Percentiles rank a stretch among this genome's conserved stretches.
phyloP scores from a whole-genome alignment of 768 basidiomycete genomes.

The Mycena vulgaris region DNA sequence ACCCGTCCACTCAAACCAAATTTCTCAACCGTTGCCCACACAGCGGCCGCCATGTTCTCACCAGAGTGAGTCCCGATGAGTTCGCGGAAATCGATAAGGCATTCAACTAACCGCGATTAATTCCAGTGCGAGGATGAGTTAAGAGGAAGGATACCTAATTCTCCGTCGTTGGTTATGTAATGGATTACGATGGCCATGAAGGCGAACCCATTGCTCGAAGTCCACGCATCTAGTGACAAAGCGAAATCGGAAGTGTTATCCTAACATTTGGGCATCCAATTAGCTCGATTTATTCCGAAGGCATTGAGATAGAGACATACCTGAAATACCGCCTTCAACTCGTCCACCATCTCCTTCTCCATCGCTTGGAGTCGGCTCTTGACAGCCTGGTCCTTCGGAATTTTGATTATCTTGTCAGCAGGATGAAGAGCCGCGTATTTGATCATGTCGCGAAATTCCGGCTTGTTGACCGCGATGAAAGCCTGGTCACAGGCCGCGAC shows the following conservation, averaged over 20 bases:
- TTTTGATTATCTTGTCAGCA: neutral
- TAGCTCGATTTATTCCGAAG: neutral
- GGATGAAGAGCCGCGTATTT: neutral
- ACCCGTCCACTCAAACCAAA: slow-evolving; percentile 45
- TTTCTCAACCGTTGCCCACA: slow-evolving; percentile 46
- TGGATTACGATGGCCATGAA: slow-evolving; percentile 43
- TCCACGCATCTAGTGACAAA: slow-evolving; percentile 49
- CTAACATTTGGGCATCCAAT: no score
- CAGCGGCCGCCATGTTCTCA: slow-evolving; percentile 52
- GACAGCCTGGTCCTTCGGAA: neutral
- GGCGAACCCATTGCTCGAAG: slow-evolving; percentile 47
- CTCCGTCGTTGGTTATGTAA: slow-evolving; percentile 43
- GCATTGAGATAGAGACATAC: neutral
- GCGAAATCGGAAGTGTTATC: slow-evolving; percentile 11
- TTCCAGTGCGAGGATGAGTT: neutral
- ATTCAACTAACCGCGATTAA: slow-evolving; percentile 46
- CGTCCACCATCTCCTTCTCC: neutral
- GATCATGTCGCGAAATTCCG: slow-evolving; percentile 3
- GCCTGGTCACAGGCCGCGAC: slow-evolving; percentile 10
- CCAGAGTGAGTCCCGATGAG: slow-evolving; percentile 44
- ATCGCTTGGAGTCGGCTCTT: neutral
- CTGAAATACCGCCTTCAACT: neutral
- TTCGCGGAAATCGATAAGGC: slow-evolving; percentile 54
- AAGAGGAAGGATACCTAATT: slow-evolving; percentile 33
- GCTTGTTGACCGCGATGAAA: neutral